These are phyloP conservation scores for Aspergillus tamarii DNA, from an alignment of 2,329 filamentous ascomycete genomes.

Conservation along the genomic window DNA sequence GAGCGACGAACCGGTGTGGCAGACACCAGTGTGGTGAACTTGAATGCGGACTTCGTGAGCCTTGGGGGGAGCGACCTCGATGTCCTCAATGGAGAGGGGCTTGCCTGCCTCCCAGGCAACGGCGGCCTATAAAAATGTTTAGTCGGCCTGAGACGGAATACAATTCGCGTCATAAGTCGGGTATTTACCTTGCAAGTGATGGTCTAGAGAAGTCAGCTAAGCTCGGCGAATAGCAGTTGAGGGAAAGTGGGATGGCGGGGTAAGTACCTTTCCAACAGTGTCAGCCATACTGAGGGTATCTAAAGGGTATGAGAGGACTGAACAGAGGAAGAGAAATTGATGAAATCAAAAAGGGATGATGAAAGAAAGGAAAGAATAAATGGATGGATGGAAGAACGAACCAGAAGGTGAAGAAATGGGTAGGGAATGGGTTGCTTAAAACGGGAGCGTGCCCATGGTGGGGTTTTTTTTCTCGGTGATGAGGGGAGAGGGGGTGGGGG, in stretches of 20 bases:
- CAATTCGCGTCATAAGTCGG: not conserved
- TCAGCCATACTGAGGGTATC: constrained; percentile 9
- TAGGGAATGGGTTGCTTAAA: constrained; percentile 11
- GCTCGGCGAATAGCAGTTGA: not conserved
- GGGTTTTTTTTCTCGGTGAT: constrained; percentile 9
- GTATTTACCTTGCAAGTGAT: constrained; percentile 79
- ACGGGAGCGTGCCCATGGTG: constrained; percentile 15
- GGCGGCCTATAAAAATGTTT: constrained; percentile 64
- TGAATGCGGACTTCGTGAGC: constrained; percentile 96
- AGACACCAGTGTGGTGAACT: constrained; percentile 97
- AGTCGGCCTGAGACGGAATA: constrained; percentile 1
- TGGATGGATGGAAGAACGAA: not conserved
- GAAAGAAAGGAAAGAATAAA: not conserved
- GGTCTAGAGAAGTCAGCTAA: constrained; percentile 58
- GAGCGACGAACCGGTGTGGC: constrained; percentile 76
- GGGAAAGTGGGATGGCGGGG: not conserved
- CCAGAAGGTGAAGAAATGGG: not conserved
- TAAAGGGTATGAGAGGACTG: not conserved
- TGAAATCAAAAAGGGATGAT: not conserved
- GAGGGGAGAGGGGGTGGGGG: constrained; percentile 14
- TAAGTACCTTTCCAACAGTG: constrained; percentile 14
- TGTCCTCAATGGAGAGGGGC: constrained; percentile 83
- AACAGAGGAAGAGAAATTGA: not conserved
- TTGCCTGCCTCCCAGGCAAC: constrained; percentile 97
- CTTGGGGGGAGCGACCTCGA: constrained; percentile 86